These are phyloP conservation scores for Salix caprea DNA, from an alignment of 345 rosid species.

Conservation along the genomic window DNA sequence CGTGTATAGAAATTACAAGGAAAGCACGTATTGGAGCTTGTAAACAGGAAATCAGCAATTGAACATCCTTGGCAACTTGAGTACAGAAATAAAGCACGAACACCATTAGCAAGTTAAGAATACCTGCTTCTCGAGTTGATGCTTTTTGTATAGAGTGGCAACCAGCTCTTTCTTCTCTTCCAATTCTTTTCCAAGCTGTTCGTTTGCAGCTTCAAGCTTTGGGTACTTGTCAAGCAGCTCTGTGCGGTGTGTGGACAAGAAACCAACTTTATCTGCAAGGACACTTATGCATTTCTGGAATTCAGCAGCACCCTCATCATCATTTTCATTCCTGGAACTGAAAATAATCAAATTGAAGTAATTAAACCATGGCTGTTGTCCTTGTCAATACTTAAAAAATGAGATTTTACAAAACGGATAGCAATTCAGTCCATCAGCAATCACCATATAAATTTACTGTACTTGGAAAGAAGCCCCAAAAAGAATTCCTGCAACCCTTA, in stretches of 20 bases:
- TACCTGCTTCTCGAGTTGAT: slow-evolving; percentile 97
- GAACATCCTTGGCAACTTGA: neutral
- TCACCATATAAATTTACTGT: neutral
- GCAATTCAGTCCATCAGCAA: neutral
- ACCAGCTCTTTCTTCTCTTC: slow-evolving; percentile 77
- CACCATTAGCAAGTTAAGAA: neutral
- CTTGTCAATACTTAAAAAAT: neutral
- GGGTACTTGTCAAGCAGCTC: slow-evolving; percentile 73
- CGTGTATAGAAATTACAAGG: neutral
- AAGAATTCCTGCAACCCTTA: neutral
- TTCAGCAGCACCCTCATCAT: slow-evolving; percentile 68
- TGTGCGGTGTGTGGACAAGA: slow-evolving; percentile 65
- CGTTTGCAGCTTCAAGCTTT: slow-evolving; percentile 63
- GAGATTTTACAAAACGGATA: neutral
- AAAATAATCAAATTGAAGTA: slow-evolving; percentile 21
- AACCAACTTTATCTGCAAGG: slow-evolving; percentile 75
- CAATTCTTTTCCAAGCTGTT: slow-evolving; percentile 69
- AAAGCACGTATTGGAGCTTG: no score
- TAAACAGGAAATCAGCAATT: neutral
- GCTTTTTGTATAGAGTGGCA: slow-evolving; percentile 73
- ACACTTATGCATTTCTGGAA: slow-evolving; percentile 66
- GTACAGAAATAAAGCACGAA: neutral
- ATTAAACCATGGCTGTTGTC: slow-evolving; percentile 10
- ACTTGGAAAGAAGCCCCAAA: neutral
- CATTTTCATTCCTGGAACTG: slow-evolving; percentile 69